These are phyloP conservation scores for Cyclotella kingstonii DNA, from an alignment of 108 stramenopile genomes.

Conservation along the genomic window DNA sequence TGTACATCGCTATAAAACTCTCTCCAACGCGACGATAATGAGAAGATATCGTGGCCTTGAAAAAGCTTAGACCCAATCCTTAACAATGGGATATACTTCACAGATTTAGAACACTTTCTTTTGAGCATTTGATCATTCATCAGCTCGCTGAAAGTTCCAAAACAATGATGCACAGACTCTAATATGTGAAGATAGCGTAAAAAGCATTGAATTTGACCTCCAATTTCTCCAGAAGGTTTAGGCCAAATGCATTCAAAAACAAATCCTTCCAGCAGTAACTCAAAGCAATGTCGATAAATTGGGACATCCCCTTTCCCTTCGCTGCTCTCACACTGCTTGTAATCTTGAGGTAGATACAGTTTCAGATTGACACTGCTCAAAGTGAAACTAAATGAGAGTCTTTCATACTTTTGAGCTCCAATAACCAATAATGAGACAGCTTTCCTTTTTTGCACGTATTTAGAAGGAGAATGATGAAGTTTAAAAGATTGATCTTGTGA, in stretches of 20 bases:
- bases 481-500: background rate
- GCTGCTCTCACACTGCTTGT: background rate
- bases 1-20: constrained; percentile 3
- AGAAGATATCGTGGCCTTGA: constrained; percentile 33
- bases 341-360: constrained; percentile 37
- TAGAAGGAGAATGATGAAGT: background rate
- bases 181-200: constrained; percentile 48
- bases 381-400: constrained; percentile 60
- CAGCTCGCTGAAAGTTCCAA: constrained; percentile 14
- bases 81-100: constrained; percentile 31
- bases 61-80: constrained; percentile 28
- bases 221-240: constrained; percentile 47
- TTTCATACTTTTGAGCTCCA: constrained; percentile 64
- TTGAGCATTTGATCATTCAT: too few species aligned
- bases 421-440: constrained; percentile 62
- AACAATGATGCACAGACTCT: constrained; percentile 17
- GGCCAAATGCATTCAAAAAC: constrained; percentile 81
- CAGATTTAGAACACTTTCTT: too few species aligned
- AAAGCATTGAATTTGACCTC: constrained; percentile 62
- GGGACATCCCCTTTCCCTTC: background rate
- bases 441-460: constrained; percentile 35
- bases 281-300: constrained; percentile 44
- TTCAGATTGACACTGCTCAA: constrained; percentile 48
- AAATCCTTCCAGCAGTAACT: constrained; percentile 57
- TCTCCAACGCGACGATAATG: constrained; percentile 18